Conservation (phyloP, 768 basidiomycete species). For the Agrocybe pediades region DNA sequence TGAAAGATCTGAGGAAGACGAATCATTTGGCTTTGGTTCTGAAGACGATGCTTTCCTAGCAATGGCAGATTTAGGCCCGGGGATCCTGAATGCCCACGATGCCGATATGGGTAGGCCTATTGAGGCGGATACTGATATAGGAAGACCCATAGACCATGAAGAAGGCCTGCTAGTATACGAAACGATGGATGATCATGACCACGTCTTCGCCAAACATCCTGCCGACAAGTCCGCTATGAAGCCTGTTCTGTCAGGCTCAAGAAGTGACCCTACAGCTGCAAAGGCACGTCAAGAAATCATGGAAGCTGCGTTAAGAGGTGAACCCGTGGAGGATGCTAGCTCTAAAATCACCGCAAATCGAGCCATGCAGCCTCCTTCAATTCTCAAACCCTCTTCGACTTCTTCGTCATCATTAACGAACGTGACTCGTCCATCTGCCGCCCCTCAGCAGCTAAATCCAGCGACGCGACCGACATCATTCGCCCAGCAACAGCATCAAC, state of each 20-base stretch:
- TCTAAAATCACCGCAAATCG: background rate
- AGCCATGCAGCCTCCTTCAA: background rate
- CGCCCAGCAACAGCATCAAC: slow-evolving; percentile 21
- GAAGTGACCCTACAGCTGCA: background rate
- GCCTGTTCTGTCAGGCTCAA: background rate
- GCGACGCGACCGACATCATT: slow-evolving; percentile 11
- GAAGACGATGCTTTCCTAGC: slow-evolving; percentile 73
- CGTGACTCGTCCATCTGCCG: slow-evolving; percentile 9
- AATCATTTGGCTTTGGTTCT: slow-evolving; percentile 54
- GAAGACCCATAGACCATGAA: slow-evolving; percentile 45
- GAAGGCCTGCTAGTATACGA: slow-evolving; percentile 31
- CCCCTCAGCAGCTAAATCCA: slow-evolving; percentile 6
- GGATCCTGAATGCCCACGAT: slow-evolving; percentile 35
- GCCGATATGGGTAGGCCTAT: slow-evolving; percentile 47
- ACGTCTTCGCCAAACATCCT: slow-evolving; percentile 4
- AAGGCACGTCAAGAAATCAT: background rate
- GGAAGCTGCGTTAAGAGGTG: background rate
- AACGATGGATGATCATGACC: slow-evolving; percentile 10
- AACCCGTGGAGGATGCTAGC: background rate
- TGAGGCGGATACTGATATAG: slow-evolving; percentile 34
- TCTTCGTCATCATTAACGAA: slow-evolving; percentile 1
- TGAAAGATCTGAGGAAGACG: slow-evolving; percentile 26
- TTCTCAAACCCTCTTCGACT: background rate
- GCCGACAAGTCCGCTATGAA: background rate
- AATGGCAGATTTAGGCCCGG: slow-evolving; percentile 47